These are phyloP conservation scores for Myxozyma vanderwaltii DNA, from an alignment of 805 yeast genomes.

Conservation along the genomic window DNA sequence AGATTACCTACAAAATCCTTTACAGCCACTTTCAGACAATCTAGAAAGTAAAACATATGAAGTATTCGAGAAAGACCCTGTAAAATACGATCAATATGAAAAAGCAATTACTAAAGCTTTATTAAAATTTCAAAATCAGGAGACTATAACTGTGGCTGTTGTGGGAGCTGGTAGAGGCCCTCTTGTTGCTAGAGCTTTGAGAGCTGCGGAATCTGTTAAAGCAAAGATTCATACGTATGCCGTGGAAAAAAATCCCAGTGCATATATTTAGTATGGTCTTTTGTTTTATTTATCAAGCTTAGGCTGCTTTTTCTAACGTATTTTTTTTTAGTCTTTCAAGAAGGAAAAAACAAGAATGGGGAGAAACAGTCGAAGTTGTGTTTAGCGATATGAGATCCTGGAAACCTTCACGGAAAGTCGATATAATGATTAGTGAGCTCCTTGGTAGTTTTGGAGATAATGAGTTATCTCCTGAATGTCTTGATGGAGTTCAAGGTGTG, in stretches of 20 bases:
- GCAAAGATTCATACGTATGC: slow-evolving; percentile 50
- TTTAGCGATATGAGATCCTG: slow-evolving; percentile 62
- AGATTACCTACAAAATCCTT: slow-evolving; percentile 59
- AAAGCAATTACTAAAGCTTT: slow-evolving; percentile 63
- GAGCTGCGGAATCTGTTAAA: slow-evolving; percentile 44
- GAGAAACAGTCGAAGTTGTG: slow-evolving; percentile 52
- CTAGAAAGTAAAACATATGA: slow-evolving; percentile 63
- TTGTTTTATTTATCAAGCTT: neutral
- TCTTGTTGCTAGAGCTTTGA: slow-evolving; percentile 57
- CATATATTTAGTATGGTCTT: slow-evolving; percentile 43
- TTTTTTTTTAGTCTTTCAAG: slow-evolving; percentile 45
- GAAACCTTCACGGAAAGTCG: slow-evolving; percentile 47
- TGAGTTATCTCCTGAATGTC: slow-evolving; percentile 83
- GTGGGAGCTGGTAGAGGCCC: slow-evolving; percentile 93
- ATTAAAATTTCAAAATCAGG: slow-evolving; percentile 12
- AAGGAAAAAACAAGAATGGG: slow-evolving; percentile 59
- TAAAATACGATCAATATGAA: slow-evolving; percentile 70
- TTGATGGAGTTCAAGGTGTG: slow-evolving; percentile 49
- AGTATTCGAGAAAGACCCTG: slow-evolving; percentile 68
- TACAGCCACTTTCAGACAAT: slow-evolving; percentile 67
- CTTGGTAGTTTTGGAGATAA: slow-evolving; percentile 93
- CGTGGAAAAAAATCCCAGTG: slow-evolving; percentile 71
- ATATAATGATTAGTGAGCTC: slow-evolving; percentile 76
- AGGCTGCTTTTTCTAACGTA: neutral
- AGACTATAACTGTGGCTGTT: slow-evolving; percentile 46